Percentiles rank a stretch among this genome's conserved stretches.
These are phyloP conservation scores for Westerdykella ornata DNA, from an alignment of 2,329 filamentous ascomycete species.

Conservation along the genomic window DNA sequence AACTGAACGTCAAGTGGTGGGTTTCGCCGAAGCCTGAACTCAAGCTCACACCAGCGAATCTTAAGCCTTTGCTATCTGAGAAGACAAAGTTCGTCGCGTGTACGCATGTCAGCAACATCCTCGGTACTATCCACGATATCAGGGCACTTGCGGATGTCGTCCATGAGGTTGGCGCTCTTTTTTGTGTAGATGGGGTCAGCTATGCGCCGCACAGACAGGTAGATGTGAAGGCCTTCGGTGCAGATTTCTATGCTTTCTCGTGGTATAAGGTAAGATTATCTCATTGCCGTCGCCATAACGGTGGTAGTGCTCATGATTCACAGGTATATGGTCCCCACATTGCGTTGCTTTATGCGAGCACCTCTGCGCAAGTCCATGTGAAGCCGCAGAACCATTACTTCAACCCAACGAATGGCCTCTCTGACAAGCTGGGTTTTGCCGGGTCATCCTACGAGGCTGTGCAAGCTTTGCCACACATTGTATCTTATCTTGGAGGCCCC, in stretches of 20 bases:
- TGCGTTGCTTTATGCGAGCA: constrained; percentile 61
- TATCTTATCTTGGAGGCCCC: constrained; percentile 52
- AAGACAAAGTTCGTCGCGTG: constrained; percentile 65
- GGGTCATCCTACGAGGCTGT: constrained; percentile 65
- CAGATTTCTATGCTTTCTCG: constrained; percentile 70
- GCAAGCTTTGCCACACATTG: constrained; percentile 55
- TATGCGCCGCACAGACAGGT: constrained; percentile 66
- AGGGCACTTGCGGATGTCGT: constrained; percentile 50
- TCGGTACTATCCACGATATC: constrained; percentile 64
- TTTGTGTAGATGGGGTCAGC: constrained; percentile 70
- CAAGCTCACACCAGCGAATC: constrained; percentile 51
- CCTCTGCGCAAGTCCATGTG: constrained; percentile 50
- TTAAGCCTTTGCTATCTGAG: constrained; percentile 53
- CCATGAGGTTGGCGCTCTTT: constrained; percentile 48
- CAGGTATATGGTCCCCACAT: constrained; percentile 71
- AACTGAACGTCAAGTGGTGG: constrained; percentile 66
- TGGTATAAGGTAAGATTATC: constrained; percentile 61
- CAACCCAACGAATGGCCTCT: constrained; percentile 53
- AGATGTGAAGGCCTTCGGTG: constrained; percentile 60
- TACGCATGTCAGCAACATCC: constrained; percentile 67
- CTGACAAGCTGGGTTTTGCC: constrained; percentile 62
- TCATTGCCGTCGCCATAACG: too few relatives aligned
- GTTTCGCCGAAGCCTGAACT: constrained; percentile 46
- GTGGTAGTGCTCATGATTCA: neutral
- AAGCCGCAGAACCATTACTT: constrained; percentile 61